Evolutionary conservation across 768 basidiomycete species (phyloP), one percentile per base, ranked within the genome.

Genomic region (Arthromyces matolae): DNA sequence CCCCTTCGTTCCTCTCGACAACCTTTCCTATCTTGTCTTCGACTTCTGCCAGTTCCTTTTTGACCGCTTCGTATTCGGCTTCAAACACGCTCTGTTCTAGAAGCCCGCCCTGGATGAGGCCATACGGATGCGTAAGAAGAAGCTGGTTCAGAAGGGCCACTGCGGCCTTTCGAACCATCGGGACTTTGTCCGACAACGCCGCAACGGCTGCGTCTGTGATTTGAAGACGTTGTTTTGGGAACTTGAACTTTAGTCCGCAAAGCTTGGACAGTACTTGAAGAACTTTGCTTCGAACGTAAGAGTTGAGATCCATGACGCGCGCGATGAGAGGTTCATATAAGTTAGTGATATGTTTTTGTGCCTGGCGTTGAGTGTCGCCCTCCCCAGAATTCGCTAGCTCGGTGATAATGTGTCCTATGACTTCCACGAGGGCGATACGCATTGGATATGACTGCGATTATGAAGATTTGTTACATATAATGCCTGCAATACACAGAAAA

Each of bases 401-500:
- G 35, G 76, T 73, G 60, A 98, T 92, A 51, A 98, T 80, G 49
- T 75, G 71, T 5, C 91, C 92, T 32, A 98, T 81, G 48, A 94
- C 79, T 62, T 98, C 95, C 42, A 99, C 80, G 47, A 99, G 76
- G 1, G 93, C 91, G 72, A 93, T 87, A 33, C 96, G 91, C 84
- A 99, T 93, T 0, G 93, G 90, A 61, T 98, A 96, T 0, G 93
- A 85, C 93, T 96, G 13, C 3, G 18, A n/a, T 45, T 44, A 18
- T 13, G 22, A 6, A 10, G 13, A 24, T 18, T 34, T 16, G 50
- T 39, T 35, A 33, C 32, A 33, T 10, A 10, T 3, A 32, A n/a
- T n/a, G n/a, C n/a, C n/a, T n/a, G n/a, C 36, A 34, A 2, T 27
- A 16, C 24, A 22, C 18, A 16, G 24, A 14, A 31, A n/a, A 8